Evolutionary conservation across 2,329 filamentous ascomycete species (phyloP).

Genomic region (Colletotrichum cordylinicola): DNA sequence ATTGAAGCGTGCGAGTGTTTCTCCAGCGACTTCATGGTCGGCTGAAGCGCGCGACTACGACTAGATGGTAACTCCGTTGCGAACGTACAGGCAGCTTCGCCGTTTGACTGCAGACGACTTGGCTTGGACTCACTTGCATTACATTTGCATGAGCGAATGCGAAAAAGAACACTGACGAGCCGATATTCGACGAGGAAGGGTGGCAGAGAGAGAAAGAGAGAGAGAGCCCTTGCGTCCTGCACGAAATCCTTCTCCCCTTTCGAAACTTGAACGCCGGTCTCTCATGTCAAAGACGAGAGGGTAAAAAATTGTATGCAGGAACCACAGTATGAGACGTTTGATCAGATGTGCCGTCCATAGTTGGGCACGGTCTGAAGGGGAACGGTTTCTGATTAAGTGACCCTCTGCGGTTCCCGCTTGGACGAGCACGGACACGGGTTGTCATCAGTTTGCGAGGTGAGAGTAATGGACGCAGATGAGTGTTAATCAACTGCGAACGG

Average conservation of each 20-base stretch:
- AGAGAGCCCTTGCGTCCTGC: neutral
- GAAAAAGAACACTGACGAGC: neutral
- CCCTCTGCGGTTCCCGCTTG: neutral
- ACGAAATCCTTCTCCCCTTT: neutral
- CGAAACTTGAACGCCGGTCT: neutral
- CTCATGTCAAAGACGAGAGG: neutral
- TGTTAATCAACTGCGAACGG: neutral
- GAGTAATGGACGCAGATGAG: neutral
- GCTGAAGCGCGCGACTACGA: neutral
- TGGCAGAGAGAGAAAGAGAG: neutral
- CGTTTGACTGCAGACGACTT: neutral
- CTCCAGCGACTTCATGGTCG: neutral
- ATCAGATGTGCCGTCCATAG: conserved; percentile 20
- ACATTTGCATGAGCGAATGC: neutral
- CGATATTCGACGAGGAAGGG: neutral
- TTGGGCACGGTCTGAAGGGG: neutral
- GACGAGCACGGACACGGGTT: conserved; percentile 15
- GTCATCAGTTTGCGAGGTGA: neutral
- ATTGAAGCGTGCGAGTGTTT: neutral
- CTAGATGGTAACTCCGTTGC: neutral
- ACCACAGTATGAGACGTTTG: conserved; percentile 9
- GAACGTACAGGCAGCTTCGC: neutral
- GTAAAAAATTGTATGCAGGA: neutral
- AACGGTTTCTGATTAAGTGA: neutral
- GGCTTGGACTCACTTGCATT: neutral